These are phyloP conservation scores for Candida suzukii DNA, from an alignment of 805 yeast species.

Conservation along the genomic window DNA sequence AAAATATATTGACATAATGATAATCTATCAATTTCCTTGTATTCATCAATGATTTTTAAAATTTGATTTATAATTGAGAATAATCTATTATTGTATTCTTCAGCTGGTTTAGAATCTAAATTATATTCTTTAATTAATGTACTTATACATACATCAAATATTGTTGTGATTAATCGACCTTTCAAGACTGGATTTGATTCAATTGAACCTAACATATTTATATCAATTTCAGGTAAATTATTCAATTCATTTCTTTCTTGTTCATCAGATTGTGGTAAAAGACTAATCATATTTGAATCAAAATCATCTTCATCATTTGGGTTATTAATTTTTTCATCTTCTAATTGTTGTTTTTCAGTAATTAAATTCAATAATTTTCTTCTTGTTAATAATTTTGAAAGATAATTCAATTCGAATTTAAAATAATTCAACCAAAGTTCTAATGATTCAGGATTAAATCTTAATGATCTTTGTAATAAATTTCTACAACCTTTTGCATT, in stretches of 20 bases:
- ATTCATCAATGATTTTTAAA: slow-evolving; percentile 58
- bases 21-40: slow-evolving; percentile 59
- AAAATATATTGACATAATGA: slow-evolving; percentile 63
- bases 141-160: slow-evolving; percentile 62
- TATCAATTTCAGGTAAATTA: slow-evolving; percentile 78
- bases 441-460: slow-evolving; percentile 70
- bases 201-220: slow-evolving; percentile 78
- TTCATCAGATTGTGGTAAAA: slow-evolving; percentile 16
- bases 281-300: slow-evolving; percentile 3
- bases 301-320: slow-evolving; percentile 18
- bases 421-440: slow-evolving; percentile 81
- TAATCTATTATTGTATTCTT: slow-evolving; percentile 28
- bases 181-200: slow-evolving; percentile 74
- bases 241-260: slow-evolving; percentile 57
- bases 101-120: slow-evolving; percentile 12
- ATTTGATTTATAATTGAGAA: slow-evolving; percentile 33
- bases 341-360: slow-evolving; percentile 62
- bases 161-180: slow-evolving; percentile 65
- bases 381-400: slow-evolving; percentile 76
- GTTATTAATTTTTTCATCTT: slow-evolving; percentile 25
- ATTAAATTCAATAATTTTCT: slow-evolving; percentile 75
- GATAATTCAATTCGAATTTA: slow-evolving; percentile 80
- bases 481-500: slow-evolving; percentile 85
- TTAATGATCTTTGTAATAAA: slow-evolving; percentile 74
- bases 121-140: slow-evolving; percentile 27